Evolutionary conservation across 345 rosid species (phyloP), one percentile per base, ranked within the genome.

Genomic region (Salix purpurea): DNA sequence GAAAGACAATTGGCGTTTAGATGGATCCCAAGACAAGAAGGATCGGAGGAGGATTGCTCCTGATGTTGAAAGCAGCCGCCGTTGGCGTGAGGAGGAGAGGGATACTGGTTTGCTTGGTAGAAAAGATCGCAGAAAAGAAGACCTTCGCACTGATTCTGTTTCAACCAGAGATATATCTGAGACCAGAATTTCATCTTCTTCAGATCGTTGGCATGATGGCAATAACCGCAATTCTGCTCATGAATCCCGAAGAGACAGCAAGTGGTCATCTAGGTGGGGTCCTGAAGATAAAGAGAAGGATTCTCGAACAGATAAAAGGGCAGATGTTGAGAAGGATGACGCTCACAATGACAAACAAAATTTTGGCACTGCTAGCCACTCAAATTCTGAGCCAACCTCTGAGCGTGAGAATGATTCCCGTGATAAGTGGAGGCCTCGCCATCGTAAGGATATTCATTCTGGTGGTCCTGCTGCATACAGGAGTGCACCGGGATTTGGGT

Each of bases 251-350:
- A 88, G 99, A 54, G 98, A 96, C 79, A 87, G 82, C 83, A 96
- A 96, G 76, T 96, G 98, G 99, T 88, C 97, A 28, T 91, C 97
- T 21, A 88, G 98, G 70, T 96, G 98, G 99, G 98, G 99, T 80
- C 97, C 98, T 77, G 98, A 93, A 30, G 99, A 91, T 70, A 93
- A 88, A 82, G 99, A 91, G 72, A 96, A 88, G 79, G 97, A 92
- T 66, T 75, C 89, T 48, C 91, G 89, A 42, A 71, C 30, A 54
- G 97, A 91, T 78, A 93, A 89, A 84, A 90, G 78, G 85, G 74
- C 86, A 75, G 94, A 90, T 68, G 81, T 36, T 34, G 86, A 85
- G 65, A 87, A 89, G 81, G 97, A 91, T 71, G 96, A 87, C 73
- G 58, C 69, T 77, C 91, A 86, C 65, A 80, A 21, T 69, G 97